Evolutionary conservation across 805 yeast species (phyloP).

Genomic region (Alloascoidea africana): DNA sequence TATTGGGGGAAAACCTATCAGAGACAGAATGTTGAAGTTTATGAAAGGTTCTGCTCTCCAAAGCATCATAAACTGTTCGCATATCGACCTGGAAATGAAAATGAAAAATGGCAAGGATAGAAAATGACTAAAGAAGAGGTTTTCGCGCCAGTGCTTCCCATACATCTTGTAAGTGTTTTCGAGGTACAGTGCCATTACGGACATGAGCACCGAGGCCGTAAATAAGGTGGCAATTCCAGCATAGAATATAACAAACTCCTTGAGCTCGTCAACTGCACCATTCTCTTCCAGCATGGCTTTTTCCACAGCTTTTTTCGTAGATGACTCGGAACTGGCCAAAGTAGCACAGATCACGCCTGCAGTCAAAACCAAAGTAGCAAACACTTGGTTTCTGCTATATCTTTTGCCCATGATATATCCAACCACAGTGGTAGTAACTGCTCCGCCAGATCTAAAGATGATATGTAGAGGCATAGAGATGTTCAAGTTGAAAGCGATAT

Average conservation of each 20-base stretch:
- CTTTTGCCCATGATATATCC: conserved; percentile 26
- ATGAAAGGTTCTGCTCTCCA: conserved; percentile 2
- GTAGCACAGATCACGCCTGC: conserved; percentile 28
- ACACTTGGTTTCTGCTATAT: conserved; percentile 24
- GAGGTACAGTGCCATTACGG: conserved; percentile 33
- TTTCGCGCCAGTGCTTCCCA: conserved; percentile 40
- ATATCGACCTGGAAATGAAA: conserved; percentile 15
- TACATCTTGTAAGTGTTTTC: conserved; percentile 28
- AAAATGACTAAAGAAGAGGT: conserved; percentile 35
- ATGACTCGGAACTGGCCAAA: conserved; percentile 3
- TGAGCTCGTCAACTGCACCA: neutral
- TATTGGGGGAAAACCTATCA: neutral
- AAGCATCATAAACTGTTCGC: conserved; percentile 9
- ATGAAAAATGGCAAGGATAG: conserved; percentile 33
- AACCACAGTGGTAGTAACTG: conserved; percentile 35
- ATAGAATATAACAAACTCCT: conserved; percentile 4
- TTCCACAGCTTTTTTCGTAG: neutral
- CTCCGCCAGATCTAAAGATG: conserved; percentile 34
- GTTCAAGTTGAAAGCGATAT: conserved; percentile 29
- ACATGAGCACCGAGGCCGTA: conserved; percentile 25
- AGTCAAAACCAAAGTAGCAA: conserved; percentile 28
- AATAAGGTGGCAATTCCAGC: conserved; percentile 19
- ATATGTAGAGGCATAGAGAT: conserved; percentile 41
- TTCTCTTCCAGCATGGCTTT: neutral
- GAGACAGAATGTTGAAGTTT: neutral